Evolutionary conservation across 2,329 filamentous ascomycete genomes (phyloP).

Genomic region (Trichoderma afroharzianum): DNA sequence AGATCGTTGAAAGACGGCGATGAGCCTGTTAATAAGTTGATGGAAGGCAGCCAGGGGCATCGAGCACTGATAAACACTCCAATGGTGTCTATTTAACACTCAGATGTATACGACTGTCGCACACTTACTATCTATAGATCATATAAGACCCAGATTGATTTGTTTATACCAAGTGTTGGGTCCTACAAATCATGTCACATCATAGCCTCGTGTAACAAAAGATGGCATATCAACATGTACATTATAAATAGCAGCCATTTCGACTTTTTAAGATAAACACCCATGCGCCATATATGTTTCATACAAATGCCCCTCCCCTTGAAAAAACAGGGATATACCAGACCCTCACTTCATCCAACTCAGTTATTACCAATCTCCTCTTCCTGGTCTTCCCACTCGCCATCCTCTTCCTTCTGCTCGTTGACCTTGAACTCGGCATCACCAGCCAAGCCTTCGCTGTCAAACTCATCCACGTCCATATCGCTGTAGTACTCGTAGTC

Average conservation of each 20-base stretch:
- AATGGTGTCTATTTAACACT: not conserved
- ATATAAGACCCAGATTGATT: not conserved
- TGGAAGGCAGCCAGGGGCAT: slow-evolving; percentile 4
- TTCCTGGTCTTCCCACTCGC: slow-evolving; percentile 24
- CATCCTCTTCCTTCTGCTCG: slow-evolving; percentile 49
- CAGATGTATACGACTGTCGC: too few species aligned
- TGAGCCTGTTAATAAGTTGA: slow-evolving; percentile 1
- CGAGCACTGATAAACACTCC: not conserved
- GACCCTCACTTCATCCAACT: not conserved
- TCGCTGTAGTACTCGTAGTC: slow-evolving; percentile 44
- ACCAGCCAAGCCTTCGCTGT: slow-evolving; percentile 49
- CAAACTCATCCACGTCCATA: slow-evolving; percentile 47
- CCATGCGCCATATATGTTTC: slow-evolving; percentile 9
- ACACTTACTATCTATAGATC: fast-evolving
- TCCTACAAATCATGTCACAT: not conserved
- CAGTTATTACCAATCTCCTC: slow-evolving; percentile 16
- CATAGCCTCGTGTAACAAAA: not conserved
- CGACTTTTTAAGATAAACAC: not conserved
- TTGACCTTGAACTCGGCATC: slow-evolving; percentile 49
- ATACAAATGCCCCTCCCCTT: not conserved
- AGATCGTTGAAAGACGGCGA: not conserved
- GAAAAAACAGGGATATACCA: not conserved
- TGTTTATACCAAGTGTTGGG: not conserved
- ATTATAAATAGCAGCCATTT: not conserved
- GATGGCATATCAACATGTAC: not conserved